Conservation (phyloP, 140 eudicot species). For the Stevia rebaudiana region DNA sequence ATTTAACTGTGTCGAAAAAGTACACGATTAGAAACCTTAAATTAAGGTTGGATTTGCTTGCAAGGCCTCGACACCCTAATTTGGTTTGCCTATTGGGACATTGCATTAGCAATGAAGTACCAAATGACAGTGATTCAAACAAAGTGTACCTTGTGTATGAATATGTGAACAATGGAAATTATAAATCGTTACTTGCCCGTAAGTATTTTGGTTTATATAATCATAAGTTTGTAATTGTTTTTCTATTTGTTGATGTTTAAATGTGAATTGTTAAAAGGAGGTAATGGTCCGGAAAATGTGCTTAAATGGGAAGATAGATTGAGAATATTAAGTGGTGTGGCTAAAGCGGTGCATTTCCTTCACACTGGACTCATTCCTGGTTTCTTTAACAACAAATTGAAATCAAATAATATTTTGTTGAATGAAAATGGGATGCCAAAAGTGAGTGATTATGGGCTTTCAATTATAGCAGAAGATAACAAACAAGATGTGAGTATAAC, state of each 20-base stretch:
- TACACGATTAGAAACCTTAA: constrained; percentile 60
- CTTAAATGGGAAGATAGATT: constrained; percentile 58
- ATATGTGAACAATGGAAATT: constrained; percentile 50
- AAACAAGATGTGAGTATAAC: constrained; percentile 35
- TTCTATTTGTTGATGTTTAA: background rate
- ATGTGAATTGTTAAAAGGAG: constrained; percentile 24
- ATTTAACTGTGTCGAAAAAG: constrained; percentile 47
- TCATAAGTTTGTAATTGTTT: background rate
- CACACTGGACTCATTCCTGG: constrained; percentile 76
- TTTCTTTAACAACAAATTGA: constrained; percentile 52
- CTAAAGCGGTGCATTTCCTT: constrained; percentile 69
- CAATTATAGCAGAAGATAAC: constrained; percentile 49
- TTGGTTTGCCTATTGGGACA: constrained; percentile 61
- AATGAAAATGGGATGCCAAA: constrained; percentile 57
- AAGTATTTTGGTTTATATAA: constrained; percentile 16
- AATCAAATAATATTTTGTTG: constrained; percentile 49
- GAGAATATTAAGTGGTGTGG: constrained; percentile 51
- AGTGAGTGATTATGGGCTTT: constrained; percentile 64
- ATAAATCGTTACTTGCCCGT: constrained; percentile 42
- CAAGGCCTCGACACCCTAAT: constrained; percentile 60
- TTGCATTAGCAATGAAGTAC: constrained; percentile 45
- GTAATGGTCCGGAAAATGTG: constrained; percentile 28
- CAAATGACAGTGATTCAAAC: constrained; percentile 38
- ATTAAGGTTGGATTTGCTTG: constrained; percentile 59
- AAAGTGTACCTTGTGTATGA: constrained; percentile 63